A percentile compares a stretch with the other conserved stretches of the same genome.
These are phyloP conservation scores for Emmonsia crescens DNA, from an alignment of 2,329 filamentous ascomycete species.

Conservation along the genomic window DNA sequence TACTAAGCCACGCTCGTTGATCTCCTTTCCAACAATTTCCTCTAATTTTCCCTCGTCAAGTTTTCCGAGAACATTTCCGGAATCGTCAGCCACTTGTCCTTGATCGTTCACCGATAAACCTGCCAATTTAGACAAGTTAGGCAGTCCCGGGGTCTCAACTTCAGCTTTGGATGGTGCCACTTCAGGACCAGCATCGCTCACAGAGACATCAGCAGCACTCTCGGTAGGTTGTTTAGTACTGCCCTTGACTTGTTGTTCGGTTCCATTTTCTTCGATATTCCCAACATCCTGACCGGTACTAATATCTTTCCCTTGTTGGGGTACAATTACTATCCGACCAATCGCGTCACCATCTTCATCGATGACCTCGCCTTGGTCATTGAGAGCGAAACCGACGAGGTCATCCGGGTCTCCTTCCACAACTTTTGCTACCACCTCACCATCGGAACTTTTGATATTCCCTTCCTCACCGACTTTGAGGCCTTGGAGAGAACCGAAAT, in stretches of 20 bases:
- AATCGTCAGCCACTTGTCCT: conserved; percentile 26
- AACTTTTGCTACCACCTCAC: conserved; percentile 28
- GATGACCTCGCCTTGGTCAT: conserved; percentile 27
- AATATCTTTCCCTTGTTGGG: neutral
- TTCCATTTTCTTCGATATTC: conserved; percentile 15
- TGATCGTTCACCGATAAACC: conserved; percentile 36
- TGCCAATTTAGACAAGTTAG: conserved; percentile 19
- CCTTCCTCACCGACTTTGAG: conserved; percentile 43
- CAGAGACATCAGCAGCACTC: conserved; percentile 14
- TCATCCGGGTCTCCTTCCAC: conserved; percentile 33
- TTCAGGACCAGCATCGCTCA: conserved; percentile 17
- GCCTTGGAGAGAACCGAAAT: conserved; percentile 27
- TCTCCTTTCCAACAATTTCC: conserved; percentile 22
- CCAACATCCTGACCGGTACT: neutral
- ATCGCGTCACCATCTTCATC: conserved; percentile 25
- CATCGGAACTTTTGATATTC: conserved; percentile 38
- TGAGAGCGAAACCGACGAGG: conserved; percentile 30
- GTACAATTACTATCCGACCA: conserved; percentile 20
- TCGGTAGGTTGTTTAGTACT: conserved; percentile 11
- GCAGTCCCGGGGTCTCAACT: conserved; percentile 24
- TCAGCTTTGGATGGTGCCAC: too few relatives aligned
- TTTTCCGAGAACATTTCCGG: conserved; percentile 23
- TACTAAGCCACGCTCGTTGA: conserved; percentile 32
- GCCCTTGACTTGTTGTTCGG: neutral
- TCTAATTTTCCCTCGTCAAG: conserved; percentile 22